Evolutionary conservation across 495 filamentous ascomycete species (phyloP).

Genomic region (Talaromyces adpressus): DNA sequence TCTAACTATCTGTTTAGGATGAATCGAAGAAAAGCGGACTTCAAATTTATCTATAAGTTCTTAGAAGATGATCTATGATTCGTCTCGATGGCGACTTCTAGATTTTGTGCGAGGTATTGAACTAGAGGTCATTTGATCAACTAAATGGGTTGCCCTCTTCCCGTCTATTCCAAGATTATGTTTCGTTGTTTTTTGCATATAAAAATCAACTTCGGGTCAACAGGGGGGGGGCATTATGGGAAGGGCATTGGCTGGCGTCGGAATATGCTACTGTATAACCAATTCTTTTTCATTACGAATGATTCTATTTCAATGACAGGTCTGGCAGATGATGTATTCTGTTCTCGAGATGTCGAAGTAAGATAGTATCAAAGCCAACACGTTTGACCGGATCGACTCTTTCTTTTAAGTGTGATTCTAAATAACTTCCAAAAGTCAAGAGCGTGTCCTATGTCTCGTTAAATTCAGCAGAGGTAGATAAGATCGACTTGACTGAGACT

Average conservation of each 20-base stretch:
- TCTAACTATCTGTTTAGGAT: constrained; percentile 57
- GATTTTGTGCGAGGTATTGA: background rate
- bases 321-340: background rate
- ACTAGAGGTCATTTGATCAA: background rate
- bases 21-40: constrained; percentile 97
- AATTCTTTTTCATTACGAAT: background rate
- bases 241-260: constrained; percentile 6
- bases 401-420: background rate
- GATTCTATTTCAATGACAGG: background rate
- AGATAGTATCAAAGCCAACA: background rate
- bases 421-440: no score
- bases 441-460: no score
- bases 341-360: background rate
- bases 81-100: background rate
- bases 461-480: no score
- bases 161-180: background rate
- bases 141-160: background rate
- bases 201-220: background rate
- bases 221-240: background rate
- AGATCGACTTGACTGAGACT: no score
- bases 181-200: background rate
- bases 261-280: background rate
- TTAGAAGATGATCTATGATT: constrained; percentile 80
- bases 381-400: background rate
- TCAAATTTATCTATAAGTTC: constrained; percentile 98